Conservation (phyloP, 2,329 filamentous ascomycete species). For the Xylaria sp. region DNA sequence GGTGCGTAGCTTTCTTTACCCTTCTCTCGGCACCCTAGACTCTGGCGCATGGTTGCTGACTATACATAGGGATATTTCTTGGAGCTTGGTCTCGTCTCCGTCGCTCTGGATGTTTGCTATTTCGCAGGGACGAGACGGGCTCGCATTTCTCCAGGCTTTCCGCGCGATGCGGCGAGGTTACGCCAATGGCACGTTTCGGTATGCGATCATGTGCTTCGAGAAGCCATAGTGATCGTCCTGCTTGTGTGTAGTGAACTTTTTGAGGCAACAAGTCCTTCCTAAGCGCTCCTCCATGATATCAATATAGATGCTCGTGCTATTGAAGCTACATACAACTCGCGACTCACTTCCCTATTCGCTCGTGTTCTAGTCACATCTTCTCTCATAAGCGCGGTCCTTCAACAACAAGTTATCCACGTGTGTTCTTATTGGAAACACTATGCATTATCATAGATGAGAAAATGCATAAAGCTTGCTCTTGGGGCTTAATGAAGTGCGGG, state of each 20-base stretch:
- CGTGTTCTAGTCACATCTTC: neutral
- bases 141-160: slow-evolving; percentile 71
- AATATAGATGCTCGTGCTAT: neutral
- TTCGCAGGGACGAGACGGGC: slow-evolving; percentile 68
- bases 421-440: too few species aligned
- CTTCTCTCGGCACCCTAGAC: neutral
- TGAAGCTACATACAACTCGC: neutral
- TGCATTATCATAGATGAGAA: too few species aligned
- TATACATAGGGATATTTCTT: slow-evolving; percentile 67
- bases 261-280: neutral
- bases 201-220: slow-evolving; percentile 67
- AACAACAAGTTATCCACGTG: neutral
- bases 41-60: slow-evolving; percentile 5
- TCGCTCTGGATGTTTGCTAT: slow-evolving; percentile 71
- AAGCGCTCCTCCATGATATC: neutral
- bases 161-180: slow-evolving; percentile 70
- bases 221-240: slow-evolving; percentile 51
- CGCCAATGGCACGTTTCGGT: slow-evolving; percentile 67
- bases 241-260: neutral
- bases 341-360: neutral
- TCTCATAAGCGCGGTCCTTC: neutral
- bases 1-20: slow-evolving; percentile 54
- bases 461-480: too few species aligned
- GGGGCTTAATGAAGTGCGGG: too few species aligned
- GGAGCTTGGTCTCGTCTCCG: slow-evolving; percentile 68